A percentile compares a stretch with the other conserved stretches of the same genome.
Conservation (phyloP, 1,139 yeast genomes). For the Taiozyma sp. region DNA sequence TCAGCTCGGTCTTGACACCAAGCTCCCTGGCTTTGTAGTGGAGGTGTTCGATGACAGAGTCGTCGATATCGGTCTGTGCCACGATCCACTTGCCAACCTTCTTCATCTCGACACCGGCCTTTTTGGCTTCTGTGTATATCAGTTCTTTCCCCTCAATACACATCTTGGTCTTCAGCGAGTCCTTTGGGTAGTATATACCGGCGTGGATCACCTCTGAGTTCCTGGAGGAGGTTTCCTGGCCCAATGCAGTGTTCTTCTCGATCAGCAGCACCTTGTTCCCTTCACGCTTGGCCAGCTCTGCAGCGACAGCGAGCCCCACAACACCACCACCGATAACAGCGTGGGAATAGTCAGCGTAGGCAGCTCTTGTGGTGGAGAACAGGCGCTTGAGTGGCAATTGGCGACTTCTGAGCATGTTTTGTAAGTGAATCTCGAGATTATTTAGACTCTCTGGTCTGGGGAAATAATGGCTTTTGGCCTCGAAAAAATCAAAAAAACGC, state of each 20-base stretch:
- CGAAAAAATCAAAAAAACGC: background rate
- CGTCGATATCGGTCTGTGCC: constrained; percentile 67
- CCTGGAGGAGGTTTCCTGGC: constrained; percentile 78
- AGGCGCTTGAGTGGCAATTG: background rate
- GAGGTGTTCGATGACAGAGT: constrained; percentile 49
- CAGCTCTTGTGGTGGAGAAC: background rate
- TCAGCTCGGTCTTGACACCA: constrained; percentile 55
- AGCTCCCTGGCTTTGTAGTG: constrained; percentile 45
- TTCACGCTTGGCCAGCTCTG: constrained; percentile 48
- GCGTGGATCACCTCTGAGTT: constrained; percentile 94
- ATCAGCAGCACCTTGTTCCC: constrained; percentile 53
- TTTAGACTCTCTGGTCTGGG: background rate
- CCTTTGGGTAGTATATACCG: constrained; percentile 73
- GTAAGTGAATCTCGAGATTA: background rate
- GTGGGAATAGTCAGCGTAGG: constrained; percentile 58
- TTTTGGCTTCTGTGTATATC: constrained; percentile 48
- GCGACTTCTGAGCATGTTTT: background rate
- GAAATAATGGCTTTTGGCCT: background rate
- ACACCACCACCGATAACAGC: constrained; percentile 85
- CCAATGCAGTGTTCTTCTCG: constrained; percentile 61
- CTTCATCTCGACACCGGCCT: constrained; percentile 47
- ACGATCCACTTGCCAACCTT: constrained; percentile 87
- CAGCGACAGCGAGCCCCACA: constrained; percentile 79
- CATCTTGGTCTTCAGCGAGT: constrained; percentile 58
- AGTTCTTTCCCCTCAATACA: constrained; percentile 71